Percentiles rank a stretch among this genome's conserved stretches.
phyloP scores from a whole-genome alignment of 2,329 filamentous ascomycete species.

The Graphium sp. region DNA sequence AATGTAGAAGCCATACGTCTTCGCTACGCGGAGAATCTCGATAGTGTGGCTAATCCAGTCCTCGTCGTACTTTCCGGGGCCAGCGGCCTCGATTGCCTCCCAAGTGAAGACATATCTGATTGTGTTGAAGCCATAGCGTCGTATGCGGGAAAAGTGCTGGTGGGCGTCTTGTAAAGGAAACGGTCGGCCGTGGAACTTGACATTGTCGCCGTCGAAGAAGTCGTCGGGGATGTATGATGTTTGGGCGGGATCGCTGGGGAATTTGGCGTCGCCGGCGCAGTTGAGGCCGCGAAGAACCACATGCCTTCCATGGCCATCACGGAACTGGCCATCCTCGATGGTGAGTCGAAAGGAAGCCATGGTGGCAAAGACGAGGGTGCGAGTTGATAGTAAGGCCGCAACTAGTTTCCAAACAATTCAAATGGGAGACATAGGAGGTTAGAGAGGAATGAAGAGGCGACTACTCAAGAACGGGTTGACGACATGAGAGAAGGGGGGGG shows the following conservation, averaged over 20 bases:
- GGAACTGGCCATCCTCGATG: conserved; percentile 75
- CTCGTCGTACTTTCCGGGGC: conserved; percentile 85
- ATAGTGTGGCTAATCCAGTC: conserved; percentile 88
- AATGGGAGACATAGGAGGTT: too few relatives aligned
- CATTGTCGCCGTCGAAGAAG: conserved; percentile 87
- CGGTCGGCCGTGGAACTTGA: conserved; percentile 75
- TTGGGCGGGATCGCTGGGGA: conserved; percentile 63
- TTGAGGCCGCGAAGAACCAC: conserved; percentile 89
- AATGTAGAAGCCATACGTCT: conserved; percentile 82
- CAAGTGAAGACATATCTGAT: conserved; percentile 96
- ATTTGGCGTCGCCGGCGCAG: conserved; percentile 78
- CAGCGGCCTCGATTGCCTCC: conserved; percentile 93
- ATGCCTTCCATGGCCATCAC: conserved; percentile 67
- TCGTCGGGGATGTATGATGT: conserved; percentile 62
- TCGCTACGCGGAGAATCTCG: conserved; percentile 64
- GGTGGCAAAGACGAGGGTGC: too few relatives aligned
- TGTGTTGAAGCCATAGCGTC: conserved; percentile 86
- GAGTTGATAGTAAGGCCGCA: too few relatives aligned
- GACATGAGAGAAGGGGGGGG: too few relatives aligned
- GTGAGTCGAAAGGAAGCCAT: conserved; percentile 66
- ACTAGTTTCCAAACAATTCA: too few relatives aligned
- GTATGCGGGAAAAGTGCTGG: conserved; percentile 70
- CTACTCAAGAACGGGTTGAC: too few relatives aligned
- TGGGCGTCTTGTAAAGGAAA: conserved; percentile 74
- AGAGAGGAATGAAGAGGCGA: too few relatives aligned